Evolutionary conservation across 2,329 filamentous ascomycete genomes (phyloP), one percentile per base, ranked within the genome.

Genomic region (Ramularia collo-cygni): DNA sequence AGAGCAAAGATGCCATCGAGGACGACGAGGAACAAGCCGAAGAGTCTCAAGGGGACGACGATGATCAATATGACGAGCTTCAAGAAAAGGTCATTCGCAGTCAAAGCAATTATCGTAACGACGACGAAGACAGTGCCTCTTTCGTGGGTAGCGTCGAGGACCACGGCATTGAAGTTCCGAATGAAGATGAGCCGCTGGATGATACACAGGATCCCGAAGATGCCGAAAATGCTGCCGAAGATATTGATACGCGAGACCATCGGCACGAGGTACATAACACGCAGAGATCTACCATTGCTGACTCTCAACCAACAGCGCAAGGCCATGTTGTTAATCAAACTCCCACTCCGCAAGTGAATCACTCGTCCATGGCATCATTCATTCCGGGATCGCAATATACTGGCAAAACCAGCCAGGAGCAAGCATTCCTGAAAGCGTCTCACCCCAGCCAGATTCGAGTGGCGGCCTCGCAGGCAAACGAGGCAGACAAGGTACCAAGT

Each of bases 221-320:
- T 19, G 32, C 28, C 35, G 46, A 44, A 10, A 21, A 16, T 27
- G 38, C 40, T 4, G 29, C 16, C 19, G 42, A 35, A 18, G 42
- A 44, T 13, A 39, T 16, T 26, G 42, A 40, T 16, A 17, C 4
- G n/a, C 16, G 19, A 17, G 17, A 28, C 7, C 13, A 5, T 14
- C 17, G 8, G 24, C 12, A 26, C 19, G 18, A 18, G 4, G 21
- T 35, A 19, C 15, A 28, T 19, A 43, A 35, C 38, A 62, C 57
- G 32, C 64, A 65, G 33, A 57, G 52, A 8, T 59, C 65, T 15
- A 63, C 67, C 7, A 57, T 71, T 13, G 66, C 66, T 41, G 64
- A 71, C 41, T 72, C 69, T 12, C 68, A 71, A 38, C 65, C 65
- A 4, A 29, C 27, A 10, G 36, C 21, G 8, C 26, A 38, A 15